Evolutionary conservation across 257 asterid genomes (phyloP).

Genomic region (Nicotiana obtusifolia): DNA sequence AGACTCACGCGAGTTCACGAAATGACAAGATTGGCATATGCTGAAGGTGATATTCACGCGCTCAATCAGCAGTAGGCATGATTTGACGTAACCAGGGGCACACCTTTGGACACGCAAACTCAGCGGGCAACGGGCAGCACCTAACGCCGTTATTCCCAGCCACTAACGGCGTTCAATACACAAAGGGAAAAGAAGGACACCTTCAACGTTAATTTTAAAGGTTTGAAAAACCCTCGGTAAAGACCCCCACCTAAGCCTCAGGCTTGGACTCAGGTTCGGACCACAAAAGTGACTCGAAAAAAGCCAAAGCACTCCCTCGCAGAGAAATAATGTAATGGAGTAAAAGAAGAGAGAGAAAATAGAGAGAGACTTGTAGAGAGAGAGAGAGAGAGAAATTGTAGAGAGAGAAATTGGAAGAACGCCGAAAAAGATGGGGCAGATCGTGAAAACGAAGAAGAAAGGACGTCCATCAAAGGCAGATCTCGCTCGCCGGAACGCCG

Average conservation of each 20-base stretch:
- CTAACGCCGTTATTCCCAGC: conserved; percentile 38
- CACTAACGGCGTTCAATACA: conserved; percentile 34
- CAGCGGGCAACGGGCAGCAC: conserved; percentile 30
- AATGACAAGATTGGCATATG: neutral
- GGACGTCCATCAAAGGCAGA: conserved; percentile 86
- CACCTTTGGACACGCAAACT: conserved; percentile 9
- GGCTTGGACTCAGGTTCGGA: conserved; percentile 47
- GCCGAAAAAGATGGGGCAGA: conserved; percentile 76
- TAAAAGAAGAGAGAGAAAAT: conserved; percentile 54
- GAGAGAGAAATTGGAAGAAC: conserved; percentile 27
- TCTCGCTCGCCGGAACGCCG: conserved; percentile 33
- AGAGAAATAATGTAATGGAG: conserved; percentile 49
- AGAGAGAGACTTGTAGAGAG: conserved; percentile 23
- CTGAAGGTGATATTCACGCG: conserved; percentile 21
- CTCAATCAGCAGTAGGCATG: neutral
- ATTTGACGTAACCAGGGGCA: conserved; percentile 14
- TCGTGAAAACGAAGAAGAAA: conserved; percentile 85
- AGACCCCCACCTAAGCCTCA: conserved; percentile 25
- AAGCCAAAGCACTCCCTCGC: conserved; percentile 33
- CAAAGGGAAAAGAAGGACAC: neutral
- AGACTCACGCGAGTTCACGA: neutral
- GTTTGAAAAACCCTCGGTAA: neutral
- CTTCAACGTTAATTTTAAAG: conserved; percentile 3
- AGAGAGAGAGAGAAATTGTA: conserved; percentile 24
- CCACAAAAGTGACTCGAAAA: conserved; percentile 20